These are phyloP conservation scores for Lycium barbarum DNA, from an alignment of 257 asterid species.

Conservation along the genomic window DNA sequence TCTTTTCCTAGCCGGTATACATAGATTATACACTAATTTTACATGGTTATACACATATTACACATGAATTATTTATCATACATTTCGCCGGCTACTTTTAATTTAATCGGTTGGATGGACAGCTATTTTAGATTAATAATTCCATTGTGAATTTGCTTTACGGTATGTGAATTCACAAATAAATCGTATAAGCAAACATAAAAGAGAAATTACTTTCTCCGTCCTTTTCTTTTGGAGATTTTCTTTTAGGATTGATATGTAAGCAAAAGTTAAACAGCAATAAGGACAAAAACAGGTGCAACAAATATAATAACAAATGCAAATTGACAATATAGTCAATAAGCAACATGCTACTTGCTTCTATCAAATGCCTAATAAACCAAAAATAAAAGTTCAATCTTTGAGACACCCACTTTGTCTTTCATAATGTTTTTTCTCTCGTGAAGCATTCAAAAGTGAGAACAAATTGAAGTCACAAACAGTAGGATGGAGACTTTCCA, in stretches of 20 bases:
- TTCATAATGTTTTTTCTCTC: slow-evolving; percentile 24
- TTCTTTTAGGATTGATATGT: not conserved
- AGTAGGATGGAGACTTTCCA: slow-evolving; percentile 28
- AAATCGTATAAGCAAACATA: not conserved
- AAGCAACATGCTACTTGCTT: not conserved
- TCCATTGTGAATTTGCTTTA: not conserved
- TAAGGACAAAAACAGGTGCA: slow-evolving; percentile 20
- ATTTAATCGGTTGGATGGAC: too few relatives aligned
- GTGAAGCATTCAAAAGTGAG: not conserved
- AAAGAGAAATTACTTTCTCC: not conserved
- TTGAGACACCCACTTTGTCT: slow-evolving; percentile 32
- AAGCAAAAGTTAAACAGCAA: not conserved
- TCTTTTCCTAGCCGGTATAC: too few relatives aligned
- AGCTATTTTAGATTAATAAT: too few relatives aligned
- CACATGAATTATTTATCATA: too few relatives aligned
- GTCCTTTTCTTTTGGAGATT: not conserved
- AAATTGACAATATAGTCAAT: slow-evolving; percentile 26
- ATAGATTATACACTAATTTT: too few relatives aligned
- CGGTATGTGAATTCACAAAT: not conserved
- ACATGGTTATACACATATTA: too few relatives aligned
- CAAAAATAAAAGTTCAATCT: not conserved
- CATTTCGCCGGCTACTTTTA: too few relatives aligned
- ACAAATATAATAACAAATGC: slow-evolving; percentile 23
- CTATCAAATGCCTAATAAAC: slow-evolving; percentile 22
- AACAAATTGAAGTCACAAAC: not conserved